Evolutionary conservation across 1,284 basidiomycete genomes (phyloP).

Genomic region (Porodaedalea pini): DNA sequence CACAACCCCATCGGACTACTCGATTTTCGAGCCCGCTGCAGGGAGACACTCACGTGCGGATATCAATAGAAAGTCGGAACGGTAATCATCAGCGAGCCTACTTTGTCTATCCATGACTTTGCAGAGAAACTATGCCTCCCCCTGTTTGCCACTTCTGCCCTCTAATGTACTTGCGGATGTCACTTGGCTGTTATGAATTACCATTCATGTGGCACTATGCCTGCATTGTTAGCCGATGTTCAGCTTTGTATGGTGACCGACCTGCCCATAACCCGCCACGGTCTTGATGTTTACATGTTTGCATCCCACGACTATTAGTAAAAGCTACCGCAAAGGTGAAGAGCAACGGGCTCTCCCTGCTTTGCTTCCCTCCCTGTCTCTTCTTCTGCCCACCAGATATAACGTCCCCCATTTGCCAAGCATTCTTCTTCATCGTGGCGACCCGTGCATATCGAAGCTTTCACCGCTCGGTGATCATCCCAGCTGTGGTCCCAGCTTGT

Average conservation of each 20-base stretch:
- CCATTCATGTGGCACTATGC: not conserved
- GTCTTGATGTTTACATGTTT: not conserved
- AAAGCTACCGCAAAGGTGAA: not conserved
- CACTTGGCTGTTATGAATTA: not conserved
- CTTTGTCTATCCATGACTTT: too few species aligned
- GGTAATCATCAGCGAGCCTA: too few species aligned
- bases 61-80: too few species aligned
- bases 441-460: not conserved
- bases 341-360: not conserved
- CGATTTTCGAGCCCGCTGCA: too few species aligned
- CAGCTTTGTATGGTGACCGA: not conserved
- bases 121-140: too few species aligned
- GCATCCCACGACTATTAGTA: not conserved
- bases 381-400: not conserved
- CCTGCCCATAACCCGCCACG: not conserved
- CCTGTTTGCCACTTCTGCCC: too few species aligned
- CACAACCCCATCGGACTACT: too few species aligned
- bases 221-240: not conserved
- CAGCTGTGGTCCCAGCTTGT: constrained; percentile 3
- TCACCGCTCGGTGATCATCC: constrained; percentile 9
- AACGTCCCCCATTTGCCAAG: not conserved
- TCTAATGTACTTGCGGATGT: too few species aligned
- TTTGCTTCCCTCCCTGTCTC: not conserved
- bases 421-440: constrained; percentile 12
- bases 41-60: too few species aligned